A percentile compares a stretch with the other conserved stretches of the same genome.
Evolutionary conservation across 768 basidiomycete genomes (phyloP).

Genomic region (Termitomyces sp.): DNA sequence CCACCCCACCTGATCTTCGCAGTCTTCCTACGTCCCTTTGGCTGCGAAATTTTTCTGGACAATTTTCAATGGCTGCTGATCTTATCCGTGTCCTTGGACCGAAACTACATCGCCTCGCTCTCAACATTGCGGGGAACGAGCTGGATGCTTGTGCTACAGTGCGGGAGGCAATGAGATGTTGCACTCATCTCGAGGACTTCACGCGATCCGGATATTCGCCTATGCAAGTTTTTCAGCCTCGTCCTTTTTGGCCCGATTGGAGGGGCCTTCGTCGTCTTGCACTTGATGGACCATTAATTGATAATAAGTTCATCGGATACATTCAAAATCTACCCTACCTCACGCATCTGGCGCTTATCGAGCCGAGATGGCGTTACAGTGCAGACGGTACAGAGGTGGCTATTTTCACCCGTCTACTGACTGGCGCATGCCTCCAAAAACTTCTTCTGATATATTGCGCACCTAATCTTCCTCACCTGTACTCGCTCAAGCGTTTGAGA

Average conservation of each 20-base stretch:
- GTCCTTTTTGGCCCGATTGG: constrained; percentile 13
- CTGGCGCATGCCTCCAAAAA: constrained; percentile 9
- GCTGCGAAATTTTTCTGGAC: constrained; percentile 9
- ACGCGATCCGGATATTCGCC: constrained; percentile 15
- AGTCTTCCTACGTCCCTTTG: constrained; percentile 9
- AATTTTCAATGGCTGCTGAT: constrained; percentile 7
- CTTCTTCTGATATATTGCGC: constrained; percentile 17
- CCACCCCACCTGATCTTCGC: constrained; percentile 6
- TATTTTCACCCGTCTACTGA: constrained; percentile 12
- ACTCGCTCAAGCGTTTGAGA: constrained; percentile 14
- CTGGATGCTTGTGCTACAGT: constrained; percentile 8
- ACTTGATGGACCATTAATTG: constrained; percentile 4
- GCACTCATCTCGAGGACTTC: constrained; percentile 15
- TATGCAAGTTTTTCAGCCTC: constrained; percentile 12
- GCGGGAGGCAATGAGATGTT: constrained; percentile 10
- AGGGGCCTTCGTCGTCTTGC: constrained; percentile 13
- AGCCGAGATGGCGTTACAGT: constrained; percentile 18
- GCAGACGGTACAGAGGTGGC: constrained; percentile 16
- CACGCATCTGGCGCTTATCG: constrained; percentile 14
- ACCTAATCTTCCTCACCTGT: neutral
- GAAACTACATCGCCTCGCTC: constrained; percentile 13
- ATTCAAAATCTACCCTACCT: constrained; percentile 8
- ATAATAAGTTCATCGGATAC: constrained; percentile 8
- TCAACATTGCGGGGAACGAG: constrained; percentile 12
- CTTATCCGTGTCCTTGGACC: constrained; percentile 13